Evolutionary conservation across 306 rosid species (phyloP), one percentile per base, ranked within the genome.

Genomic region (Ammopiptanthus mongolicus): DNA sequence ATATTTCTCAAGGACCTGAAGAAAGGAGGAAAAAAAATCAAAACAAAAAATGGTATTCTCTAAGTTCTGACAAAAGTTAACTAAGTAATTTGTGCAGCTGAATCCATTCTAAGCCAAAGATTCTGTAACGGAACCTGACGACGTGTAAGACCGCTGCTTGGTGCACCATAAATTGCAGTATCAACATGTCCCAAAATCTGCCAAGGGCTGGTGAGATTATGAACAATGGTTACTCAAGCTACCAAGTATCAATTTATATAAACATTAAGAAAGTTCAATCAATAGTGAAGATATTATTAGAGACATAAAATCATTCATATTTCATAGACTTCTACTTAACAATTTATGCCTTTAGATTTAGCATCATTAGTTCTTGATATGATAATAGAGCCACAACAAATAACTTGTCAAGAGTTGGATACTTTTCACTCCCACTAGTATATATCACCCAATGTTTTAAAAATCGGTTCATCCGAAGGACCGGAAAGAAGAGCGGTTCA

Each of bases 171-270:
- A 76, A 95, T 80, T 80, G 82, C 91, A 50, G 87, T 46, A 82
- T 95, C 99, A 59, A 90, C 93, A 11, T 90, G 89, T 75, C 96
- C 97, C 87, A 95, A 81, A 75, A 86, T 77, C 33, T 83, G 84
- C 99, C 99, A 92, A 23, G 99, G 95, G 87, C 99, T 95, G 88
- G 60, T 57, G 18, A 78, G 69, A 74, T 84, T 57, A 66, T 75
- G 37, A 76, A 77, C 69, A 19, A 81, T 48, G 58, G 78, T 82
- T 58, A 78, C 53, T 74, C 60, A 59, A 78, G 51, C 47, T 59
- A 67, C 36, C 31, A 59, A 57, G 70, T 64, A 75, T 52, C 77
- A 62, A 60, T 28, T 50, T 69, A 71, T 56, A 52, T 13, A 66
- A 60, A 52, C 11, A 74, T 29, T 3, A 47, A 65, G 57, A 82